Evolutionary conservation across 805 yeast species (phyloP).

Genomic region (Yamadazyma insecticola): DNA sequence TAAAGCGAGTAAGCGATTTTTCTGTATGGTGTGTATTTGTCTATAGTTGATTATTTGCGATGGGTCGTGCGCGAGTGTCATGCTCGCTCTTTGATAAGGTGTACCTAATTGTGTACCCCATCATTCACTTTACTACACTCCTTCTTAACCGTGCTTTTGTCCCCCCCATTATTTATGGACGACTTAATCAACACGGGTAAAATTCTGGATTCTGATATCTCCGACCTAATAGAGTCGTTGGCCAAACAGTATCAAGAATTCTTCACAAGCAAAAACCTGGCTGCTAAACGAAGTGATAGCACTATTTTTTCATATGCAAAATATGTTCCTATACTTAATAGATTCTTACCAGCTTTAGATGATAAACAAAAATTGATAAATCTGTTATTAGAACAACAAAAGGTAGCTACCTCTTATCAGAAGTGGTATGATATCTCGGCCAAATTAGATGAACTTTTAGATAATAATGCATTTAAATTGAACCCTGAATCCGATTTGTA

Average conservation of each 20-base stretch:
- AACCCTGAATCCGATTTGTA: conserved; percentile 59
- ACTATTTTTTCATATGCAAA: conserved; percentile 6
- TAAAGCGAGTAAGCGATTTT: too few species aligned
- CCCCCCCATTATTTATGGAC: too few species aligned
- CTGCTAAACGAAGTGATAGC: neutral
- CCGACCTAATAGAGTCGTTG: conserved; percentile 12
- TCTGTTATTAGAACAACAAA: conserved; percentile 24
- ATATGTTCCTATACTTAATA: conserved; percentile 4
- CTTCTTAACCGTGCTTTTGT: too few species aligned
- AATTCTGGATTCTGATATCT: conserved; percentile 4
- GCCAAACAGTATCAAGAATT: conserved; percentile 11
- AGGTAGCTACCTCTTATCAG: conserved; percentile 37
- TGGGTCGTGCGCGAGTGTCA: too few species aligned
- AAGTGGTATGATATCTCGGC: conserved; percentile 68
- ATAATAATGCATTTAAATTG: conserved; percentile 70
- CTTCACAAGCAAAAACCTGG: conserved; percentile 2
- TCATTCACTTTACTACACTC: too few species aligned
- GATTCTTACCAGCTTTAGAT: conserved; percentile 6
- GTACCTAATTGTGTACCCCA: too few species aligned
- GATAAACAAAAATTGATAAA: conserved; percentile 19
- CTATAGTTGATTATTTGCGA: too few species aligned
- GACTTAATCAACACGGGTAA: too few species aligned
- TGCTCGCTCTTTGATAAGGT: too few species aligned
- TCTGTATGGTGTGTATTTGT: too few species aligned
- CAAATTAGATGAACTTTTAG: conserved; percentile 59